Conservation (phyloP, 805 yeast species). For the Vanderwaltozyma verrucispora region DNA sequence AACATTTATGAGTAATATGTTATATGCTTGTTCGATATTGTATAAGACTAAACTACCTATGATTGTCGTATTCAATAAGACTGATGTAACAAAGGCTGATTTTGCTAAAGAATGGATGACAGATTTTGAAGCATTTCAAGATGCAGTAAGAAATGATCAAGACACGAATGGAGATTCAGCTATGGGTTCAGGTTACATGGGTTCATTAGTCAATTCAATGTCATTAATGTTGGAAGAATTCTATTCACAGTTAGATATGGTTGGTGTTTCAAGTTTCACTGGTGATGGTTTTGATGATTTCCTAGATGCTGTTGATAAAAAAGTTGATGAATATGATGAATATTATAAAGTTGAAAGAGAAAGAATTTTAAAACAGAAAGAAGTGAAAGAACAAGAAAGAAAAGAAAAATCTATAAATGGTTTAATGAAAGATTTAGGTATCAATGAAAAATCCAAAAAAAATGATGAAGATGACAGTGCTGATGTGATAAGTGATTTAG, state of each 20-base stretch:
- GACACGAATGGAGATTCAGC: constrained; percentile 51
- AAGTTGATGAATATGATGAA: constrained; percentile 77
- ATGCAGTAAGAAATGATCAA: constrained; percentile 56
- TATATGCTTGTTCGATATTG: constrained; percentile 92
- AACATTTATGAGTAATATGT: constrained; percentile 96
- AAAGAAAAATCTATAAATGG: constrained; percentile 62
- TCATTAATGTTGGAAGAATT: constrained; percentile 93
- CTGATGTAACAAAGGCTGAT: constrained; percentile 74
- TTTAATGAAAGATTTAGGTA: constrained; percentile 79
- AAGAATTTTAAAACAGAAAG: constrained; percentile 62
- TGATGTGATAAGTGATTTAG: constrained; percentile 38
- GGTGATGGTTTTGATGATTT: constrained; percentile 94
- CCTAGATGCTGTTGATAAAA: constrained; percentile 69
- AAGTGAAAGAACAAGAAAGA: constrained; percentile 58
- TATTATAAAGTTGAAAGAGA: constrained; percentile 84
- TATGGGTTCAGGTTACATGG: constrained; percentile 76
- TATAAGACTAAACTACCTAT: constrained; percentile 95
- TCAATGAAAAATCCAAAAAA: constrained; percentile 28
- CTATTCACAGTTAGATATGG: constrained; percentile 85
- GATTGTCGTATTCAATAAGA: constrained; percentile 93
- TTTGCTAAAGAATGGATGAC: constrained; percentile 97
- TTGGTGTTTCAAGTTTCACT: constrained; percentile 84
- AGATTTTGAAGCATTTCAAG: constrained; percentile 87
- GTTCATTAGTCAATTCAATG: constrained; percentile 88
- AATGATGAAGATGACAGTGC: constrained; percentile 39